Conservation (phyloP, 1,284 basidiomycete species). For the Schizophyllum amplum region DNA sequence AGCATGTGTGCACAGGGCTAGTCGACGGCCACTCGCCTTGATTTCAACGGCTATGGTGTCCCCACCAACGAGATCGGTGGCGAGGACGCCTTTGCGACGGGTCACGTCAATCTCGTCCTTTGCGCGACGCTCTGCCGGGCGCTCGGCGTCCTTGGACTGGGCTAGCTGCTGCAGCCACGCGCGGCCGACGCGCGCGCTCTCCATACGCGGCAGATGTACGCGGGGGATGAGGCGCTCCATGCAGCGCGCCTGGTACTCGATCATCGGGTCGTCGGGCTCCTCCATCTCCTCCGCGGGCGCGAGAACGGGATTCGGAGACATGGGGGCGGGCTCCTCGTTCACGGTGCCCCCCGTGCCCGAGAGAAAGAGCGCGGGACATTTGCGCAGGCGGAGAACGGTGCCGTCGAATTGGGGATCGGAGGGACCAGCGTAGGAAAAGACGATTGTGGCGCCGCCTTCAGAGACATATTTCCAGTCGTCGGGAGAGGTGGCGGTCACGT, state of each 20-base stretch:
- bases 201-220: slow-evolving; percentile 48
- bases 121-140: slow-evolving; percentile 47
- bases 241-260: slow-evolving; percentile 56
- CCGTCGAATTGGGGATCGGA: slow-evolving; percentile 41
- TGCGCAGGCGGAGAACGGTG: slow-evolving; percentile 70
- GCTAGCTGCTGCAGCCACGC: slow-evolving; percentile 57
- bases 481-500: slow-evolving; percentile 34
- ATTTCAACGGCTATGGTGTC: slow-evolving; percentile 72
- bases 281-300: slow-evolving; percentile 17
- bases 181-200: slow-evolving; percentile 42
- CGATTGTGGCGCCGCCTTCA: slow-evolving; percentile 85
- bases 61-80: slow-evolving; percentile 64
- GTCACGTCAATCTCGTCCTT: slow-evolving; percentile 51
- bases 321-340: background rate
- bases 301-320: slow-evolving; percentile 1
- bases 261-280: slow-evolving; percentile 48
- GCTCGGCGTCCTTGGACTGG: slow-evolving; percentile 32
- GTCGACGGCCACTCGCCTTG: slow-evolving; percentile 48
- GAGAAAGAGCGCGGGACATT: slow-evolving; percentile 25
- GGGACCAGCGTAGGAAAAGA: slow-evolving; percentile 72
- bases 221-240: slow-evolving; percentile 53
- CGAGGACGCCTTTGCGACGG: slow-evolving; percentile 55
- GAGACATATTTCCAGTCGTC: slow-evolving; percentile 77
- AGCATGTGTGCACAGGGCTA: background rate
- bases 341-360: background rate